Evolutionary conservation across 1,139 yeast species (phyloP).

Genomic region (Yamadazyma epiphylla): DNA sequence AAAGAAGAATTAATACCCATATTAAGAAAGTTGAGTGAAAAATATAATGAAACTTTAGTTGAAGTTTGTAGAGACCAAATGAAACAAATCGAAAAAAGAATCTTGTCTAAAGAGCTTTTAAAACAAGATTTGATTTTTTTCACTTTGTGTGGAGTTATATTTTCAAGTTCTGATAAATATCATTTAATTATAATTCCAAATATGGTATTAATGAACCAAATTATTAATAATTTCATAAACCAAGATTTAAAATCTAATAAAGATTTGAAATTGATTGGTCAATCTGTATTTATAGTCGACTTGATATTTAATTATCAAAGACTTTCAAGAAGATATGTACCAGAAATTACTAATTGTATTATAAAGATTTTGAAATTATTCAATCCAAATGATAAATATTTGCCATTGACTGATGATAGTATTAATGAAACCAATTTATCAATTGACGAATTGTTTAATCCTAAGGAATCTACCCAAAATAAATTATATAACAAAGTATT

Average conservation of each 20-base stretch:
- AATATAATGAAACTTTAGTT: constrained; percentile 62
- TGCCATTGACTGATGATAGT: constrained; percentile 6
- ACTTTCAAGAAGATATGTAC: constrained; percentile 72
- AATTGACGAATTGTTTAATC: constrained; percentile 18
- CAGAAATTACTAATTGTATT: constrained; percentile 62
- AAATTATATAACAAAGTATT: constrained; percentile 26
- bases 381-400: not conserved
- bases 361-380: constrained; percentile 5
- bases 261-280: constrained; percentile 17
- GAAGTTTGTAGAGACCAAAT: constrained; percentile 34
- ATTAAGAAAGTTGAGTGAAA: constrained; percentile 60
- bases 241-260: constrained; percentile 35
- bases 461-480: constrained; percentile 17
- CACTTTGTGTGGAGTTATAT: constrained; percentile 67
- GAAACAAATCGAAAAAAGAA: constrained; percentile 46
- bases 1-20: constrained; percentile 37
- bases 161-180: constrained; percentile 93
- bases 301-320: constrained; percentile 69
- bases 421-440: constrained; percentile 2
- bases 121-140: constrained; percentile 64
- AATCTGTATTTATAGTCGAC: constrained; percentile 61
- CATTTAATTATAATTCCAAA: constrained; percentile 90
- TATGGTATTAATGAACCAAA: constrained; percentile 66
- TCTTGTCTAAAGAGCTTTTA: constrained; percentile 27
- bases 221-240: constrained; percentile 34